Conservation (phyloP, 1,284 basidiomycete genomes). For the Moesziomyces sp. region DNA sequence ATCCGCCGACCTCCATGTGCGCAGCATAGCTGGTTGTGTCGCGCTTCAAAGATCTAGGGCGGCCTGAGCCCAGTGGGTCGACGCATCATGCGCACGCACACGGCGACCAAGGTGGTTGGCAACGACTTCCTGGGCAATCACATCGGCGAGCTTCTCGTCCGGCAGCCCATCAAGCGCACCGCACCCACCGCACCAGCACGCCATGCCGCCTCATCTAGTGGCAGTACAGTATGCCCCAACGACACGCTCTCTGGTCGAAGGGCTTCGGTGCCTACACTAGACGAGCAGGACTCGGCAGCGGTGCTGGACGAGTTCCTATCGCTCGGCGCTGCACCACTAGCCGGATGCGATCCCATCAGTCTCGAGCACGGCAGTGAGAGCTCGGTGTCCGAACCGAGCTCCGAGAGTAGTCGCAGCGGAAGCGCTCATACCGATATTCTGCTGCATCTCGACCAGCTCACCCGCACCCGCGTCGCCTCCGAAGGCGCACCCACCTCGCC, state of each 20-base stretch:
- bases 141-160: constrained; percentile 47
- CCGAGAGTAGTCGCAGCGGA: constrained; percentile 17
- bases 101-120: constrained; percentile 26
- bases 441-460: constrained; percentile 24
- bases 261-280: neutral
- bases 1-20: no score
- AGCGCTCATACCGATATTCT: constrained; percentile 19
- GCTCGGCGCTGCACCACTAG: constrained; percentile 8
- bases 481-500: constrained; percentile 12
- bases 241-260: constrained; percentile 7
- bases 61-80: no score
- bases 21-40: no score
- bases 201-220: constrained; percentile 16
- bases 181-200: neutral
- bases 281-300: neutral
- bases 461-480: constrained; percentile 8
- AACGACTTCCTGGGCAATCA: constrained; percentile 50
- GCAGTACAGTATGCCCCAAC: constrained; percentile 10
- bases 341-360: constrained; percentile 7
- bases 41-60: no score
- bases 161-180: constrained; percentile 24
- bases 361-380: constrained; percentile 26
- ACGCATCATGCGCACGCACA: constrained; percentile 31
- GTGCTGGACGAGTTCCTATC: constrained; percentile 9
- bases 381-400: constrained; percentile 26